Evolutionary conservation across 169 alveolate genomes (phyloP).

Genomic region (Plasmodium coatneyi): DNA sequence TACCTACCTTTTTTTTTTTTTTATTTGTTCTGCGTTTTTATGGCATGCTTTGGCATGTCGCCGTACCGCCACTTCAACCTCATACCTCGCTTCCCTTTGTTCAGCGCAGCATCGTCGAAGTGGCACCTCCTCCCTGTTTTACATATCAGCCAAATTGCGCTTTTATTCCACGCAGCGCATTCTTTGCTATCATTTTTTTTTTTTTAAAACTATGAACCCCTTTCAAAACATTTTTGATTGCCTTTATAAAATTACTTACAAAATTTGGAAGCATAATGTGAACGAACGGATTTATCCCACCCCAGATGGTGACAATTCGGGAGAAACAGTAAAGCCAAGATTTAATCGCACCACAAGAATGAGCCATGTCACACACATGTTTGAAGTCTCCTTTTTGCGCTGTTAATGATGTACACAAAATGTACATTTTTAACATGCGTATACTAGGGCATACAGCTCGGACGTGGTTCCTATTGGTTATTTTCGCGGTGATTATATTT

Average conservation of each 20-base stretch:
- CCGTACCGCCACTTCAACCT: neutral
- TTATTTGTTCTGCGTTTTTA: neutral
- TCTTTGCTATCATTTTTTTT: neutral
- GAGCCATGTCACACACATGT: neutral
- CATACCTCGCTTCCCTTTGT: neutral
- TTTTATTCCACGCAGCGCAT: neutral
- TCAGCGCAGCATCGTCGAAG: neutral
- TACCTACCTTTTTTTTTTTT: neutral
- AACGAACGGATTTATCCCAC: neutral
- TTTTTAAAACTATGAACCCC: neutral
- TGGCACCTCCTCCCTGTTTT: neutral
- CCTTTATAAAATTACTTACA: neutral
- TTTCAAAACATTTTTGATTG: slow-evolving; percentile 1
- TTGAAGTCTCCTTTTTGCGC: neutral
- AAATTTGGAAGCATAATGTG: neutral
- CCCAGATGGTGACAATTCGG: neutral
- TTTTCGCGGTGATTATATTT: neutral
- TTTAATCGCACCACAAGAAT: neutral
- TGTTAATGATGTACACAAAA: neutral
- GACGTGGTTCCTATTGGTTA: neutral
- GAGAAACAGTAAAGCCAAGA: neutral
- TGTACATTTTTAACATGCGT: neutral
- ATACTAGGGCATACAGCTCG: neutral
- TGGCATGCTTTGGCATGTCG: neutral
- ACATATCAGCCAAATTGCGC: neutral